Base-by-base conservation (phyloP, 2,329 filamentous ascomycete species). In the Pseudogymnoascus sp. region DNA sequence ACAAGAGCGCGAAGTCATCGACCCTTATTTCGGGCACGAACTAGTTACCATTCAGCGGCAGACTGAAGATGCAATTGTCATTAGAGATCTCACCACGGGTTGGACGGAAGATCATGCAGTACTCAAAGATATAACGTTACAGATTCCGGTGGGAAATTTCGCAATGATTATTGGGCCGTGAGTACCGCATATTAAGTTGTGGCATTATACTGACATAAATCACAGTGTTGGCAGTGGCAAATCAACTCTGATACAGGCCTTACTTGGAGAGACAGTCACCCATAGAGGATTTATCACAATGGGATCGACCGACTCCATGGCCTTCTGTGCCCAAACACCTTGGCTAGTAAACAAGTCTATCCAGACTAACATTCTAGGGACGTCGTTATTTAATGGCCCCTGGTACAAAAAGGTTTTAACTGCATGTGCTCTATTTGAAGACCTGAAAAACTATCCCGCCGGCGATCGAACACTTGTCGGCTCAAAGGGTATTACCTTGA, bases 301-400 rank as follows among this genome's bases (percentile, higher is more conserved):
- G n/a, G 43, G 25, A 2, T 56, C 64, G 5, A 60, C 40, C 3
- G 61, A 61, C 2, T 34, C 59, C 4, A 60, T 77, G 11, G 77
- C 75, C 0, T 81, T 77, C 66, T 80, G 77, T 62, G 74, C 75
- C 49, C 79, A 82, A 61, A 71, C 69, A 0, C 74, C 78, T 0
- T 82, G 78, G 77, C 71, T 80, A 1, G 71, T 72, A 3, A 80
- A 80, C 63, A 70, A 66, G 1, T 75, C 74, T 0, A 67, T 80
- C n/a, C 70, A 71, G 6, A 66, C 77, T 0, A 77, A 76, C 37
- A 77, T 82, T 4, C 64, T 76, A 0, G 77, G 75, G 0, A 62
- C 63, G 11, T 68, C 68, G 0, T 53, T 61, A 11, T 67, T 67
- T 38, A 71, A 76, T 53, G 66, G 67, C 5, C 63, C 62, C 8